Percentiles rank a stretch among this genome's conserved stretches.
These are phyloP conservation scores for Fusarium napiforme DNA, from an alignment of 2,329 filamentous ascomycete species.

Conservation along the genomic window DNA sequence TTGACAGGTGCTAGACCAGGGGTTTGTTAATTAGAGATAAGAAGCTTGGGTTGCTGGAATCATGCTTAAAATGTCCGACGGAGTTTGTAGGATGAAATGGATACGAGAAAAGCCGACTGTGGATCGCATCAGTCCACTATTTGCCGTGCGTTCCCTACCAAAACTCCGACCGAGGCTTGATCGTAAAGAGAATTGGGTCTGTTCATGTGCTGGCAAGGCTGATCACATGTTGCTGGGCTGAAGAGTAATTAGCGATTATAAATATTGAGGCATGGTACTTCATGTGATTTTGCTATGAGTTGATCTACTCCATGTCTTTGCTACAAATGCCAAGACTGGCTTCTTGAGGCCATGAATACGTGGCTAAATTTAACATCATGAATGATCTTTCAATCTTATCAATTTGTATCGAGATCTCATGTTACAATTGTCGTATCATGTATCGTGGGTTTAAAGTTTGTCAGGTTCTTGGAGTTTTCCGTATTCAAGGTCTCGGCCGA, in stretches of 20 bases:
- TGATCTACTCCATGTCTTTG: not conserved
- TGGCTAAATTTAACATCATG: not conserved
- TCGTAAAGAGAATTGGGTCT: not conserved
- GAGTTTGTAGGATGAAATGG: constrained; percentile 2
- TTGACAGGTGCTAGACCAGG: not conserved
- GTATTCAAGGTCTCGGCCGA: not conserved
- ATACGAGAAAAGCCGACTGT: constrained; percentile 9
- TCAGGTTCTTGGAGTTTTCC: not conserved
- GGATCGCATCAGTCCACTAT: constrained; percentile 24
- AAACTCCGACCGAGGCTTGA: not conserved
- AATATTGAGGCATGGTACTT: not conserved
- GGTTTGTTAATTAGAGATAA: not conserved
- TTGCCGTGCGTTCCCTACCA: not conserved
- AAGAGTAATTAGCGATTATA: not conserved
- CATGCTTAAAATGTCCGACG: constrained; percentile 27
- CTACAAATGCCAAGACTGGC: not conserved
- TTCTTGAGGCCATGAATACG: not conserved
- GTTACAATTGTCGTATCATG: not conserved
- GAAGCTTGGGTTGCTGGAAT: not conserved
- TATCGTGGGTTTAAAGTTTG: not conserved
- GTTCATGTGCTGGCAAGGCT: constrained; percentile 9
- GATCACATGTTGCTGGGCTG: constrained; percentile 13
- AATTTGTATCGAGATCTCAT: not conserved
- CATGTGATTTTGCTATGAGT: not conserved
- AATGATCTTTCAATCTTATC: not conserved